Percentiles rank a stretch among this genome's conserved stretches.
These are phyloP conservation scores for Yarrowia osloensis DNA, from an alignment of 805 yeast species.

Conservation along the genomic window DNA sequence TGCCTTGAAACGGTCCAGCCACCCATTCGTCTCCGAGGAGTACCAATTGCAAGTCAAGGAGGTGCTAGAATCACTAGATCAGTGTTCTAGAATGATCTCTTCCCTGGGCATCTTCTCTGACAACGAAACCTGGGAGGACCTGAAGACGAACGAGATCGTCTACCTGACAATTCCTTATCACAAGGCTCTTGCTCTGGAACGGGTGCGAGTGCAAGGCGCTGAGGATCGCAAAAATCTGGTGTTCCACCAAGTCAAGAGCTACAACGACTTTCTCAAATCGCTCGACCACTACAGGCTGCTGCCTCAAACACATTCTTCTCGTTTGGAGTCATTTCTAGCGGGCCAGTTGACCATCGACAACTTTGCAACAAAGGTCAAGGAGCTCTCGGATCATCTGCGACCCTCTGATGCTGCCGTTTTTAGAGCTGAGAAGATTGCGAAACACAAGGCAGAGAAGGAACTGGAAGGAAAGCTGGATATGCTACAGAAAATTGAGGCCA, in stretches of 20 bases:
- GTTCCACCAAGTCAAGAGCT: slow-evolving; percentile 32
- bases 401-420: slow-evolving; percentile 46
- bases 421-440: slow-evolving; percentile 73
- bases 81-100: slow-evolving; percentile 49
- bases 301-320: slow-evolving; percentile 32
- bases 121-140: slow-evolving; percentile 71
- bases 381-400: slow-evolving; percentile 31
- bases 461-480: slow-evolving; percentile 50
- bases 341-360: slow-evolving; percentile 14
- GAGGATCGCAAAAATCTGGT: slow-evolving; percentile 25
- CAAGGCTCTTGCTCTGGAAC: slow-evolving; percentile 50
- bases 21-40: slow-evolving; percentile 10
- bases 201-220: slow-evolving; percentile 33
- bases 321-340: slow-evolving; percentile 21
- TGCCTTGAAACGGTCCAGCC: background rate
- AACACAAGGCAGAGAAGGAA: slow-evolving; percentile 61
- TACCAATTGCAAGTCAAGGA: slow-evolving; percentile 40
- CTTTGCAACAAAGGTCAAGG: slow-evolving; percentile 5
- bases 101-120: slow-evolving; percentile 63
- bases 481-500: slow-evolving; percentile 30
- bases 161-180: slow-evolving; percentile 62
- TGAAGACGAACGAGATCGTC: slow-evolving; percentile 62
- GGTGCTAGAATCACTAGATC: slow-evolving; percentile 48
- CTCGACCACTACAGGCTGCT: slow-evolving; percentile 37
- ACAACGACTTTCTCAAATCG: slow-evolving; percentile 37